Evolutionary conservation across 2,329 filamentous ascomycete genomes (phyloP).

Genomic region (Lachnellula occidentalis): DNA sequence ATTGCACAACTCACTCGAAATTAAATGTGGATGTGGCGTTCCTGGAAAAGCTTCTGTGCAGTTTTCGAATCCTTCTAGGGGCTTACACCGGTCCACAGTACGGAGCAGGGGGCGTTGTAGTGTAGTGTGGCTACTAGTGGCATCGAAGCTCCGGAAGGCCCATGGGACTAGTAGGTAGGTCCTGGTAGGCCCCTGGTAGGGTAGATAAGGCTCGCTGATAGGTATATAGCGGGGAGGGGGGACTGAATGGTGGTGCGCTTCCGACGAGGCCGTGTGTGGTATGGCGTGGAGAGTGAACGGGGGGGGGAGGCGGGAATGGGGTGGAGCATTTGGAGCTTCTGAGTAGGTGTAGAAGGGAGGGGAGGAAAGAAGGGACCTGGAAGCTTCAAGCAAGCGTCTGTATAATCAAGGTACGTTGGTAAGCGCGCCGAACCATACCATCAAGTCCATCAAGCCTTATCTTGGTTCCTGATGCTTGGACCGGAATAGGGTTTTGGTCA

Average conservation of each 20-base stretch:
- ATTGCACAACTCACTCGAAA: no score
- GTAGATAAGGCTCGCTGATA: no score
- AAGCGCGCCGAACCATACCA: conserved; percentile 13
- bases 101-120: no score
- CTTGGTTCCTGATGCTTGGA: conserved; percentile 4
- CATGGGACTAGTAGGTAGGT: no score
- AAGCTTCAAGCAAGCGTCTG: no score
- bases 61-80: conserved; percentile 24
- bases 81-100: background rate
- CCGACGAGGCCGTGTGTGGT: background rate
- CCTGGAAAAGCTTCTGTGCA: conserved; percentile 20
- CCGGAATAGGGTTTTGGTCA: background rate
- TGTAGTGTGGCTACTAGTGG: conserved; percentile 4
- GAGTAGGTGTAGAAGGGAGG: no score
- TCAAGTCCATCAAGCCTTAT: background rate
- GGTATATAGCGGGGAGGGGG: background rate
- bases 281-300: background rate
- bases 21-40: no score
- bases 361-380: no score
- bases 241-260: conserved; percentile 6
- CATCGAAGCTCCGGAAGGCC: background rate
- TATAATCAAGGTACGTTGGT: no score
- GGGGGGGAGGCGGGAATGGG: no score
- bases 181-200: no score
- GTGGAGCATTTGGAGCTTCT: no score